These are phyloP conservation scores for Pseudocercospora pini-densiflorae DNA, from an alignment of 2,329 filamentous ascomycete species.

Conservation along the genomic window DNA sequence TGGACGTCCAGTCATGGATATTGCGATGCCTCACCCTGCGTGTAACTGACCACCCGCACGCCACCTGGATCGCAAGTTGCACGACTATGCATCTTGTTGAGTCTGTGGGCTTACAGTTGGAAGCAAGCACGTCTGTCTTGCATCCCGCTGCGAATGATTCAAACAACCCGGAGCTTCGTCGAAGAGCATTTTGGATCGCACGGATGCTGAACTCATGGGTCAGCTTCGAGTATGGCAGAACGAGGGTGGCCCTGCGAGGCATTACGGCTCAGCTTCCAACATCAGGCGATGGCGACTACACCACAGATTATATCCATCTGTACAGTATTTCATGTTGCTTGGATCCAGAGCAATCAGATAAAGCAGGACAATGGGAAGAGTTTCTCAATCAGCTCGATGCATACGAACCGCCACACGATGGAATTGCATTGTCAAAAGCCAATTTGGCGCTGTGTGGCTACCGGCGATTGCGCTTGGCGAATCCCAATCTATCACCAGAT, in stretches of 20 bases:
- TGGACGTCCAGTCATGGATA: constrained; percentile 56
- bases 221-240: constrained; percentile 63
- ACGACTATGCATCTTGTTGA: constrained; percentile 63
- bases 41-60: constrained; percentile 58
- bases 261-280: constrained; percentile 50
- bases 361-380: constrained; percentile 39
- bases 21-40: constrained; percentile 60
- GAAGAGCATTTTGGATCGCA: constrained; percentile 52
- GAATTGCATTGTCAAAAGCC: constrained; percentile 50
- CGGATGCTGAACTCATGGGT: constrained; percentile 65
- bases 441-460: constrained; percentile 62
- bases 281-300: constrained; percentile 47
- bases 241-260: constrained; percentile 55
- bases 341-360: constrained; percentile 51
- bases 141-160: constrained; percentile 31
- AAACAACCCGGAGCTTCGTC: constrained; percentile 34
- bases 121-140: constrained; percentile 39
- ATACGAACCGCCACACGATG: constrained; percentile 38
- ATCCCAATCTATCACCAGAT: constrained; percentile 49
- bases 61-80: constrained; percentile 62
- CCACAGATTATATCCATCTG: constrained; percentile 57
- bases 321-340: constrained; percentile 59
- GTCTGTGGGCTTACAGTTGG: constrained; percentile 55
- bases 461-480: constrained; percentile 58
- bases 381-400: constrained; percentile 38